Evolutionary conservation across 2,329 filamentous ascomycete genomes (phyloP).

Genomic region (Rhinocladiella similis): DNA sequence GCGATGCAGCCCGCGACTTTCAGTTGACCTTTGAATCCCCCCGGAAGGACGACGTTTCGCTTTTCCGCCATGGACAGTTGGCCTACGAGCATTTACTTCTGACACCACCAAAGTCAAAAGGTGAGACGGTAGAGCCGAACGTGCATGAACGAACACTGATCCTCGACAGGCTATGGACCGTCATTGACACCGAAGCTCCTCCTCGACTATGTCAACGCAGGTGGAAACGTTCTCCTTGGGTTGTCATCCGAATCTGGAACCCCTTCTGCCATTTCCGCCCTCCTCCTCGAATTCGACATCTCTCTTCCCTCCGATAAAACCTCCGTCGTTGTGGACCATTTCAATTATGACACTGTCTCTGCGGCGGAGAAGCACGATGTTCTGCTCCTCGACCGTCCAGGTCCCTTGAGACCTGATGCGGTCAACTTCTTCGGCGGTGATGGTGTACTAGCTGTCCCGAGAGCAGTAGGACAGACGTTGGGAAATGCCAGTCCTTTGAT

Average conservation of each 20-base stretch:
- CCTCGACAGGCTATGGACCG: slow-evolving; percentile 71
- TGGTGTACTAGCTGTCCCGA: slow-evolving; percentile 76
- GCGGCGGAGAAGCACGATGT: slow-evolving; percentile 86
- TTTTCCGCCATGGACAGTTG: slow-evolving; percentile 85
- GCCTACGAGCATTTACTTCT: slow-evolving; percentile 89
- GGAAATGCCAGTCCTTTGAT: slow-evolving; percentile 74
- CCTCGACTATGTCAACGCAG: slow-evolving; percentile 85
- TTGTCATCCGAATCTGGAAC: slow-evolving; percentile 72
- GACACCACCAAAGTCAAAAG: slow-evolving; percentile 87
- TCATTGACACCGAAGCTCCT: slow-evolving; percentile 81
- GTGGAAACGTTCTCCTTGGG: slow-evolving; percentile 87
- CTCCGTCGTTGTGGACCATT: slow-evolving; percentile 88
- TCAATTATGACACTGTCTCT: slow-evolving; percentile 80
- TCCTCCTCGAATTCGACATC: slow-evolving; percentile 87
- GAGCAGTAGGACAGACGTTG: slow-evolving; percentile 76
- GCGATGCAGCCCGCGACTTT: slow-evolving; percentile 72
- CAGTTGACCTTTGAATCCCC: slow-evolving; percentile 78
- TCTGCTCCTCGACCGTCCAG: slow-evolving; percentile 71
- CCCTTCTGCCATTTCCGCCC: slow-evolving; percentile 70
- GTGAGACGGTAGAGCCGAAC: slow-evolving; percentile 48
- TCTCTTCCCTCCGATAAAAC: slow-evolving; percentile 82
- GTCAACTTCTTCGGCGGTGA: slow-evolving; percentile 75
- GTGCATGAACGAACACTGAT: slow-evolving; percentile 11
- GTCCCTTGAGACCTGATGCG: slow-evolving; percentile 64
- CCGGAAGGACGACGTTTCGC: slow-evolving; percentile 71